Base-by-base conservation (phyloP, 1,139 yeast genomes). In the Blastobotrys raffinosifermentans region DNA sequence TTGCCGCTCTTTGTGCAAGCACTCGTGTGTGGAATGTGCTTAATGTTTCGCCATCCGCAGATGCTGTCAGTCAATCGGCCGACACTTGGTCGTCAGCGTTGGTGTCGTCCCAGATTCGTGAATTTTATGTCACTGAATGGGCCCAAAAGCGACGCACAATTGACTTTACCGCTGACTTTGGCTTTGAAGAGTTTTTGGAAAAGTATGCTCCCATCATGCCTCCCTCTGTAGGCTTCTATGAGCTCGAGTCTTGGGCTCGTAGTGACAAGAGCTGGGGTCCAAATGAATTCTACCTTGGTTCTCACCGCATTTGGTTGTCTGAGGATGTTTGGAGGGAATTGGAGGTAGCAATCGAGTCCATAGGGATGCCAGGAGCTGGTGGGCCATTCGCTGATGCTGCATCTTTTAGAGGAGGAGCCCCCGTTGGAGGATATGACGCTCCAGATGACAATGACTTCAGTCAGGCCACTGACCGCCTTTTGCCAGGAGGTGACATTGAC, bases 91-190 rank as follows among this genome's bases (percentile, higher is more conserved):
- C 62, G 3, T 51, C 60, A 13, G 46, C 55, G 4, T 44, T 57
- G 2, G 67, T 64, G 2, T 58, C 66, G 9, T 40, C 57, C 9
- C 69, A 64, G 40, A 47, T 63, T 14, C 51, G 67, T 9, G 59
- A 54, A 23, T 50, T 57, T 43, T 58, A 49, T 32, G 43, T 64
- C 21, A 50, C 62, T 5, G 69, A 65, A 38, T 63, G 68, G 68
- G 56, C 61, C 4, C 51, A 51, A 18, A 55, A 62, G 32, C 51
- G 64, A 16, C 45, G 54, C 8, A 45, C 49, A 6, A 49, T 53
- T 11, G 66, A 64, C 39, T 64, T 54, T 45, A 62, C 67, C 14
- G 63, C 66, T 15, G 69, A 64, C 42, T 64, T 61, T 44, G 67
- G 60, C 21, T 47, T 54, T 19, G 60, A 57, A 32, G 70, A 64